Evolutionary conservation across 192 early-diverging fungal genomes (phyloP), one percentile per base, ranked within the genome.

Genomic region (Umbelopsis ramanniana): DNA sequence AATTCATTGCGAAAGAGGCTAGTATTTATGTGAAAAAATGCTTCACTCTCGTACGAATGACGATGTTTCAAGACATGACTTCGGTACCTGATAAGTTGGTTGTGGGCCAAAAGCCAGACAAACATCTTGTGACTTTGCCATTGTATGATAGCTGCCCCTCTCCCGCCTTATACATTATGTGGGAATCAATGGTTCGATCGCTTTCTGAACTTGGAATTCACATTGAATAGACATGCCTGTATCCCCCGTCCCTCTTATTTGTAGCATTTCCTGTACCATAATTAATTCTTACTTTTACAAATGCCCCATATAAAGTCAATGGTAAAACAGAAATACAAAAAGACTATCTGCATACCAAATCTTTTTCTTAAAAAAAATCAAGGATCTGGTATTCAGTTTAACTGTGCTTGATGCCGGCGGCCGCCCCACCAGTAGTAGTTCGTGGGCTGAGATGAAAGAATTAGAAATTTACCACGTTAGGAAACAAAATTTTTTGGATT

Each of bases 131-230:
- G 17, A 29, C 48, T 15, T 21, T 37, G 17, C 57, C 57, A 37
- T 11, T 12, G 26, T 63, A 63, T 19, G 29, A 63, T 7, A 63
- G 15, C 26, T 37, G 10, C 35, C 33, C 57, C 23, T 63, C 57
- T 29, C 57, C 57, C 12, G n/a, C 57, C 11, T 29, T 26, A 29
- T 35, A 19, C 11, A 63, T 63, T 5, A 63, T 63, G 57, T 63
- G 57, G 57, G 33, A 63, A 19, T 35, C 57, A 12, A 63, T 63
- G 57, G 33, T 37, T 37, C 57, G 57, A 29, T 63, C 57, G 4
- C 57, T 63, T 63, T 22, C 57, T 19, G 29, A 63, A 63, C 57
- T 63, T 8, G 57, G 57, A 38, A 63, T 63, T 35, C 26, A 35
- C 6, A 0, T 35, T 37, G 57, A 63, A 63, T 63, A 29, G 33